A percentile compares a stretch with the other conserved stretches of the same genome.
phyloP scores from a whole-genome alignment of 108 stramenopile genomes.

The Fragilariopsis cylindrus region DNA sequence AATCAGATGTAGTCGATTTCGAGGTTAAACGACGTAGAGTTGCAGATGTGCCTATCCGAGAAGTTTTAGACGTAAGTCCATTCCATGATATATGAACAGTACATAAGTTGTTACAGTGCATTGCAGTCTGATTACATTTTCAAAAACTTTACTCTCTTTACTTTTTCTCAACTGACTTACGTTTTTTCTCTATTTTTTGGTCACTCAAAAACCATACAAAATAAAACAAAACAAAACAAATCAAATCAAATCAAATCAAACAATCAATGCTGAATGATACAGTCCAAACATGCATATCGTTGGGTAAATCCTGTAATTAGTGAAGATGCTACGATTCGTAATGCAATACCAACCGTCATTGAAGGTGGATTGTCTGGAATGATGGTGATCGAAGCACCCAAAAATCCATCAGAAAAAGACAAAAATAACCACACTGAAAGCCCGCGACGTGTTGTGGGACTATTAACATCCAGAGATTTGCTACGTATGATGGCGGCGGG shows the following conservation, averaged over 20 bases:
- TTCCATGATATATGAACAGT: neutral
- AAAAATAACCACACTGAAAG: neutral
- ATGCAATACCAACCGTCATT: slow-evolving; percentile 67
- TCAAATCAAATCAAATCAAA: neutral
- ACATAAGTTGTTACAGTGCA: no score
- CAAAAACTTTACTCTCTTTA: no score
- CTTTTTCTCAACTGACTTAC: no score
- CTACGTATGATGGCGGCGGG: slow-evolving; percentile 68
- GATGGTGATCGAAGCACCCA: slow-evolving; percentile 77
- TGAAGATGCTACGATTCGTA: slow-evolving; percentile 55
- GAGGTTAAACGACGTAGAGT: slow-evolving; percentile 31
- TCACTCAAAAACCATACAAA: no score
- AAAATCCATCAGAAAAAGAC: slow-evolving; percentile 9
- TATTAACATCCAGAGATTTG: slow-evolving; percentile 79
- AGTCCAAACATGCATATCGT: slow-evolving; percentile 70
- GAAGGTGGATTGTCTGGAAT: slow-evolving; percentile 75
- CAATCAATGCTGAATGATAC: neutral
- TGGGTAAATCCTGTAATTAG: slow-evolving; percentile 82
- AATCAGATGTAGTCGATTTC: slow-evolving; percentile 24
- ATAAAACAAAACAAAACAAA: no score
- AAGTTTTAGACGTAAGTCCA: slow-evolving; percentile 54
- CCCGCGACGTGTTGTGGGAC: slow-evolving; percentile 59
- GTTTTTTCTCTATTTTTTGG: no score
- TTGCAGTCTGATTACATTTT: no score
- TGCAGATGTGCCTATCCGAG: slow-evolving; percentile 54